Evolutionary conservation across 1,284 basidiomycete species (phyloP).

Genomic region (Apiotrichum mycotoxinovorans): DNA sequence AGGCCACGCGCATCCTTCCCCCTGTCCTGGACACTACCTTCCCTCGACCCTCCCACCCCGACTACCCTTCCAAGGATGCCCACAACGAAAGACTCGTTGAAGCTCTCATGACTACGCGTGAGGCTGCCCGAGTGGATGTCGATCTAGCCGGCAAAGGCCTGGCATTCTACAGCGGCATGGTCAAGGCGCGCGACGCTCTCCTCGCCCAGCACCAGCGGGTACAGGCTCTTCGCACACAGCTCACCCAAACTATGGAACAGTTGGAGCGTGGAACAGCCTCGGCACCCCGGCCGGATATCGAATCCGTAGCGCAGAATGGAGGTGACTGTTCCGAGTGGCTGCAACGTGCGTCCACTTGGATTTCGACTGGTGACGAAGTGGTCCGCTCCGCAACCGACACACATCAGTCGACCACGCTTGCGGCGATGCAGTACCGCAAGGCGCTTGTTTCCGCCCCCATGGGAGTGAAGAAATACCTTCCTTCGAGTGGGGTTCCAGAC

Average conservation of each 20-base stretch:
- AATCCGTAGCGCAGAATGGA: constrained; percentile 1
- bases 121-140: constrained; percentile 15
- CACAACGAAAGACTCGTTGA: constrained; percentile 21
- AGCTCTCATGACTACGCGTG: constrained; percentile 8
- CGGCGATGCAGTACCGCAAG: constrained; percentile 23
- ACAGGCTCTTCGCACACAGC: constrained; percentile 8
- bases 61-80: constrained; percentile 27
- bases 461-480: constrained; percentile 12
- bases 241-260: neutral
- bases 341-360: constrained; percentile 6
- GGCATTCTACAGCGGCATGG: constrained; percentile 27
- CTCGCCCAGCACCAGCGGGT: constrained; percentile 11
- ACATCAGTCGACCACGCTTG: constrained; percentile 14
- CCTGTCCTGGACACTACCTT: constrained; percentile 19
- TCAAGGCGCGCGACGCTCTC: constrained; percentile 15
- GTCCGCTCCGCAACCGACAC: constrained; percentile 8
- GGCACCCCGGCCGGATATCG: constrained; percentile 16
- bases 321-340: constrained; percentile 17
- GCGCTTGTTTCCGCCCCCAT: constrained; percentile 9
- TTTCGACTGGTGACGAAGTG: constrained; percentile 11
- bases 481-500: constrained; percentile 9
- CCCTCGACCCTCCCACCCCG: constrained; percentile 29
- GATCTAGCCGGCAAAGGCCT: constrained; percentile 17
- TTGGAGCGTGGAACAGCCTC: constrained; percentile 7
- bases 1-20: constrained; percentile 18